Conservation (phyloP, 176 grass and related monocot species). For the Aegilops longissima region DNA sequence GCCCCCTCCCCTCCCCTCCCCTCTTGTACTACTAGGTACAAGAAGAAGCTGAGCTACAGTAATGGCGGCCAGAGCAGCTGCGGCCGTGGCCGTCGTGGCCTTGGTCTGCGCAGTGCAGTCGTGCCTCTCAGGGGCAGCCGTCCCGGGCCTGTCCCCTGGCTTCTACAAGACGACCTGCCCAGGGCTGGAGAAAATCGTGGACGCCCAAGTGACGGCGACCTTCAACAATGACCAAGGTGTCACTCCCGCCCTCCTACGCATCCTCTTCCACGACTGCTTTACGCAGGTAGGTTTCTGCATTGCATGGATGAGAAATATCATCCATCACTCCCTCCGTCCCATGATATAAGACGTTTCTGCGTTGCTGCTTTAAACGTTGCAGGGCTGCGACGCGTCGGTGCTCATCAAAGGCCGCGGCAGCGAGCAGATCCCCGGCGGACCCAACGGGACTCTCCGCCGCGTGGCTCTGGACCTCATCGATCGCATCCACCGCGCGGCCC, state of each 20-base stretch:
- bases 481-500: constrained; percentile 19
- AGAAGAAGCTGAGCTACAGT: too few species aligned
- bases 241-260: constrained; percentile 45
- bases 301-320: too few species aligned
- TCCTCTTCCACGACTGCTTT: constrained; percentile 70
- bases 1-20: too few species aligned
- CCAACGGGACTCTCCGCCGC: constrained; percentile 27
- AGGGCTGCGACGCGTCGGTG: constrained; percentile 57
- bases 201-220: background rate
- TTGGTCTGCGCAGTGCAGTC: too few species aligned
- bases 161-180: constrained; percentile 49
- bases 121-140: too few species aligned
- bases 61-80: too few species aligned
- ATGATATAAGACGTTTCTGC: too few species aligned
- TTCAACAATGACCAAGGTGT: constrained; percentile 35
- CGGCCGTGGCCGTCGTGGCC: too few species aligned
- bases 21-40: too few species aligned
- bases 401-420: constrained; percentile 4
- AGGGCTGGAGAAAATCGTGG: constrained; percentile 21
- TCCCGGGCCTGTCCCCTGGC: constrained; percentile 18
- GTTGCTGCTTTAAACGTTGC: too few species aligned
- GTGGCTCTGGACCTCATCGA: constrained; percentile 29
- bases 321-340: too few species aligned
- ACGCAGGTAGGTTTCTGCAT: background rate
- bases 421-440: constrained; percentile 14